Evolutionary conservation across 176 grass and related monocot genomes (phyloP).

Genomic region (Oryza officinalis): DNA sequence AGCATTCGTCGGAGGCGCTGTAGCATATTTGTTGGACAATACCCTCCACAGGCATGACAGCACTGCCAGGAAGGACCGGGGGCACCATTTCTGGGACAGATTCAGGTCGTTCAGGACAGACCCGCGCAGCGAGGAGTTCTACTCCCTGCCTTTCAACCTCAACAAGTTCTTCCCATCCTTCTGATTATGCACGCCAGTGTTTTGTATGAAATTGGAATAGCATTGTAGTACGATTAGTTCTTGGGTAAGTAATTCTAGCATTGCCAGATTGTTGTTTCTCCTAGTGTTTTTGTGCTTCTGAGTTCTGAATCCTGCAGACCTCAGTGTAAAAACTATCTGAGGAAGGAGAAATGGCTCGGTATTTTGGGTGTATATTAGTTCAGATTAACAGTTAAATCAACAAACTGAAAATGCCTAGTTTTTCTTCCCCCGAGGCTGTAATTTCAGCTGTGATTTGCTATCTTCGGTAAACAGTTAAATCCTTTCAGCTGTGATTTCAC

Average conservation of each 20-base stretch:
- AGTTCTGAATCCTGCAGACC: constrained; percentile 50
- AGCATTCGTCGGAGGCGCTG: constrained; percentile 67
- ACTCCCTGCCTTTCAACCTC: constrained; percentile 85
- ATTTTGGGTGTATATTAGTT: constrained; percentile 44
- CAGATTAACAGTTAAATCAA: background rate
- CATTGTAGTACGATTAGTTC: constrained; percentile 10
- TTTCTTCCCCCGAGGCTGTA: background rate
- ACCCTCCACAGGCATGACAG: constrained; percentile 62
- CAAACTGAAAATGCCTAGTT: constrained; percentile 9
- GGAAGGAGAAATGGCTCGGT: constrained; percentile 13
- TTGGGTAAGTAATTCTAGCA: constrained; percentile 22
- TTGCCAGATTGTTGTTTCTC: constrained; percentile 14
- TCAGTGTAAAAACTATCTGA: constrained; percentile 26
- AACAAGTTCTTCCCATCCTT: constrained; percentile 91
- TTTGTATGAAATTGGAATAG: background rate
- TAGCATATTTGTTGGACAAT: constrained; percentile 81
- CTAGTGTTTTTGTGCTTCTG: background rate
- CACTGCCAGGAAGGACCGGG: constrained; percentile 50
- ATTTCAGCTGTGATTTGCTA: too few relatives aligned
- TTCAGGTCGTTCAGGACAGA: constrained; percentile 85
- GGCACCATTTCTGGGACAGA: constrained; percentile 89
- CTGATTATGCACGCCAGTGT: constrained; percentile 34
- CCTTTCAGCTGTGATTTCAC: background rate
- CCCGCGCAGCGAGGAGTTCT: constrained; percentile 87
- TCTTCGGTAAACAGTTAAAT: too few relatives aligned